A percentile compares a stretch with the other conserved stretches of the same genome.
These are phyloP conservation scores for Blastobotrys illinoisensis DNA, from an alignment of 1,139 yeast genomes.

Conservation along the genomic window DNA sequence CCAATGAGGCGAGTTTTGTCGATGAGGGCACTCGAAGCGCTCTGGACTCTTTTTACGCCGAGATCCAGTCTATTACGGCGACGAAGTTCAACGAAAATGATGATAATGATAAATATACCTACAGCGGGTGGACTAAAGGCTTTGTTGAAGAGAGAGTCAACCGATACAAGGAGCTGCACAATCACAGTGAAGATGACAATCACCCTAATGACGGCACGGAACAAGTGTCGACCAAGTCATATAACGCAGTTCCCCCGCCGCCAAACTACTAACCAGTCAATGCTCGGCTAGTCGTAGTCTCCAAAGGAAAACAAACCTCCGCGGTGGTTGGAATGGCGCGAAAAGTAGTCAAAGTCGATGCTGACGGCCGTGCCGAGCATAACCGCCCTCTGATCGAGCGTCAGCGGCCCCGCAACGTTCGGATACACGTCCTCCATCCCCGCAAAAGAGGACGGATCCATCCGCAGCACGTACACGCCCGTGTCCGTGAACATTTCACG, in stretches of 20 bases:
- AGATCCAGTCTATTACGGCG: background rate
- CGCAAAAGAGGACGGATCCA: conserved; percentile 65
- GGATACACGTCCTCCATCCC: conserved; percentile 22
- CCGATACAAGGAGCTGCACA: background rate
- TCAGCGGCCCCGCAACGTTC: conserved; percentile 35
- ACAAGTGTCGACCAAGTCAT: background rate
- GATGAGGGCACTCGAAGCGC: background rate
- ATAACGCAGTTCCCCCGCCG: background rate
- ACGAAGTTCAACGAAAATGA: background rate
- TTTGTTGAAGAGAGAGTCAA: background rate
- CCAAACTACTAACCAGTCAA: background rate
- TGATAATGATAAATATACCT: background rate
- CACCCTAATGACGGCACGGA: background rate
- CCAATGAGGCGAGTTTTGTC: too few species aligned
- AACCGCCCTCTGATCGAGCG: conserved; percentile 79
- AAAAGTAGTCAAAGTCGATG: conserved; percentile 91
- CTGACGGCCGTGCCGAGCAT: conserved; percentile 82
- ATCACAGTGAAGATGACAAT: too few species aligned
- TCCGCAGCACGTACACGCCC: conserved; percentile 80
- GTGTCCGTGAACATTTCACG: conserved; percentile 92
- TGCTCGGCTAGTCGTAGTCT: conserved; percentile 29
- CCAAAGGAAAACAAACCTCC: conserved; percentile 37
- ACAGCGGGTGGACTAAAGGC: background rate
- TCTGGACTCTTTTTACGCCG: background rate
- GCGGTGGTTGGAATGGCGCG: conserved; percentile 63